Evolutionary conservation across 1,284 basidiomycete species (phyloP), one percentile per base, ranked within the genome.

Genomic region (Wolfiporia cocos): DNA sequence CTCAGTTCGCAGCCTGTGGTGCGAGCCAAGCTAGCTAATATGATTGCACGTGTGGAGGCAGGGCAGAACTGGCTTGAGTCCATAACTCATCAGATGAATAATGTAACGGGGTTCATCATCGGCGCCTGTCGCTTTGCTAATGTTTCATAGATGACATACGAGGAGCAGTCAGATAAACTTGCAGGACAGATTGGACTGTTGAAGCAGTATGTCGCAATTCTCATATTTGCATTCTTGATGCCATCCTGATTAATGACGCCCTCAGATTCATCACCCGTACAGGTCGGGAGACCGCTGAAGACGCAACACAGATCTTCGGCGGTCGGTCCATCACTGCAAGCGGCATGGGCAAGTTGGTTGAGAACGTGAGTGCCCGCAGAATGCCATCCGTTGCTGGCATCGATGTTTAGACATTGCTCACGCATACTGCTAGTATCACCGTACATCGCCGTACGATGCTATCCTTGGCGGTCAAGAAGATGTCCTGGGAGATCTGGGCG

Each of bases 71-170:
- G 92, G 92, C 74, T 94, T 24, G 94, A 97, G 68, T 75, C 69
- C 38, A 71, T 95, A 40, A 95, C 93, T 1, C 79, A 85, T 60
- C 92, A 96, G 62, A 96, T 95, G 92, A 89, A 86, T 64, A 83
- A 93, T 59, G 89, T 92, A 57, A 29, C 30, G 30, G 30, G 41
- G 15, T 26, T 14, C 17, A 20, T 12, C 10, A 9, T 22, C 34
- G 21, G n/a, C n/a, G n/a, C n/a, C 36, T 20, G 35, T 17, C 30
- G 4, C 26, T 33, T 3, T 38, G 5, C 39, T 21, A 21, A n/a
- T n/a, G n/a, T n/a, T n/a, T n/a, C 42, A 12, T 43, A 86, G 84
- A 86, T 86, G 83, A 71, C 69, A 39, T 87, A 97, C 62, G 75
- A 74, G 44, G 79, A 95, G 60, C 92, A 92, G 66, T 76, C 83